phyloP scores from a whole-genome alignment of 345 rosid genomes.

The Gossypium thurberi region DNA sequence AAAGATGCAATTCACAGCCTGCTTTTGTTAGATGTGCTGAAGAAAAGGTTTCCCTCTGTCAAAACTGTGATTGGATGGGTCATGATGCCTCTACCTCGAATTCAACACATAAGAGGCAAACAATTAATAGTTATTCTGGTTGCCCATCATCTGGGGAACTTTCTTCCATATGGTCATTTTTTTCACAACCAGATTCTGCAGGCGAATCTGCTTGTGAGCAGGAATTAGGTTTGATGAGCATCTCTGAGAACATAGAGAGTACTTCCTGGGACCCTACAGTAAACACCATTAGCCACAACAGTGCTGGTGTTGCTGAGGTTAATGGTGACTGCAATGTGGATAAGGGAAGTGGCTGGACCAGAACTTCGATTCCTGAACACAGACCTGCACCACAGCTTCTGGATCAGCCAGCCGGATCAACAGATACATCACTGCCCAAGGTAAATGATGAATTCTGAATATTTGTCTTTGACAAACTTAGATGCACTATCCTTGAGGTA shows the following conservation, averaged over 20 bases:
- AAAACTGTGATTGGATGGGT: constrained; percentile 85
- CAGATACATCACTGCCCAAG: constrained; percentile 41
- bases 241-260: constrained; percentile 38
- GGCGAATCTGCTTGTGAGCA: constrained; percentile 65
- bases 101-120: constrained; percentile 63
- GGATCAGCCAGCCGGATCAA: constrained; percentile 38
- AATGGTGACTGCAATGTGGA: constrained; percentile 16
- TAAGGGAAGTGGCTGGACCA: constrained; percentile 33
- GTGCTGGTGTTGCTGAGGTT: constrained; percentile 24
- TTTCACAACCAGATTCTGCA: constrained; percentile 38
- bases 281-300: constrained; percentile 25
- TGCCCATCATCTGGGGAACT: constrained; percentile 90
- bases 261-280: constrained; percentile 31
- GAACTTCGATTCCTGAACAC: constrained; percentile 36
- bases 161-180: constrained; percentile 85
- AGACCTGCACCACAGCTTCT: constrained; percentile 29
- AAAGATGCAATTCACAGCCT: constrained; percentile 83
- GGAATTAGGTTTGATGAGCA: constrained; percentile 84
- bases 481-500: neutral
- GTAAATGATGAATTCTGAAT: constrained; percentile 28
- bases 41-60: constrained; percentile 86
- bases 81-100: constrained; percentile 53
- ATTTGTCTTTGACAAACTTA: neutral
- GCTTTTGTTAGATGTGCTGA: constrained; percentile 72
- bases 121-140: constrained; percentile 73